phyloP scores from a whole-genome alignment of 176 grass and related monocot genomes.

The Elymus sibiricus region DNA sequence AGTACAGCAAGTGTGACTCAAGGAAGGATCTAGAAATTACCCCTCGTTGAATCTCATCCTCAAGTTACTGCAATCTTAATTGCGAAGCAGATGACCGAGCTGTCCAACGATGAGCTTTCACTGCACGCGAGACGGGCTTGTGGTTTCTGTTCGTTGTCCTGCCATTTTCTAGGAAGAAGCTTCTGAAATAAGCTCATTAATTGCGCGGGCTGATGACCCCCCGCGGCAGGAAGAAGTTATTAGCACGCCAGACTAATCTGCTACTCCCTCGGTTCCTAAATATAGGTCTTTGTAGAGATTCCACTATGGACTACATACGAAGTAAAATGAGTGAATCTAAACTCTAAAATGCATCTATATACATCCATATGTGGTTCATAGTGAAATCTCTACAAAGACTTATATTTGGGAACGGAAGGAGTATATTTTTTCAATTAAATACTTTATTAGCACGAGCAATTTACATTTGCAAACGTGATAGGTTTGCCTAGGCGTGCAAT shows the following conservation, averaged over 20 bases:
- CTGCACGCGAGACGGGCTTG: background rate
- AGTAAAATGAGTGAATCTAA: too few relatives aligned
- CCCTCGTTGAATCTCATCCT: background rate
- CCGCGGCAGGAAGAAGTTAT: background rate
- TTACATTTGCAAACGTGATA: too few relatives aligned
- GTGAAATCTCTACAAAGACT: too few relatives aligned
- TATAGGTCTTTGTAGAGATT: too few relatives aligned
- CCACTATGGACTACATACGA: too few relatives aligned
- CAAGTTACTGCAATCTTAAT: background rate
- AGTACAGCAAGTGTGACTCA: background rate
- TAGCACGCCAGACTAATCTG: background rate
- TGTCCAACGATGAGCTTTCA: background rate
- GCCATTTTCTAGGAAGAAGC: slow-evolving; percentile 4
- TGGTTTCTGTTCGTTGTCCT: background rate
- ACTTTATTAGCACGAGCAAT: too few relatives aligned
- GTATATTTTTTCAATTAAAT: too few relatives aligned
- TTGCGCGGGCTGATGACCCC: background rate
- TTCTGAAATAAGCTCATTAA: slow-evolving; percentile 6
- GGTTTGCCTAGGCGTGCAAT: too few relatives aligned
- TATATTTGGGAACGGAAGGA: too few relatives aligned
- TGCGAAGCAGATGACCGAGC: background rate
- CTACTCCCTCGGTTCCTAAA: too few relatives aligned
- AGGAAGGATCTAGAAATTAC: background rate
- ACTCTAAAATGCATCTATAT: too few relatives aligned
- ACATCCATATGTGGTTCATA: too few relatives aligned